Percentiles rank a stretch among this genome's conserved stretches.
These are phyloP conservation scores for Cadophora sp. DNA, from an alignment of 2,329 filamentous ascomycete species.

Conservation along the genomic window DNA sequence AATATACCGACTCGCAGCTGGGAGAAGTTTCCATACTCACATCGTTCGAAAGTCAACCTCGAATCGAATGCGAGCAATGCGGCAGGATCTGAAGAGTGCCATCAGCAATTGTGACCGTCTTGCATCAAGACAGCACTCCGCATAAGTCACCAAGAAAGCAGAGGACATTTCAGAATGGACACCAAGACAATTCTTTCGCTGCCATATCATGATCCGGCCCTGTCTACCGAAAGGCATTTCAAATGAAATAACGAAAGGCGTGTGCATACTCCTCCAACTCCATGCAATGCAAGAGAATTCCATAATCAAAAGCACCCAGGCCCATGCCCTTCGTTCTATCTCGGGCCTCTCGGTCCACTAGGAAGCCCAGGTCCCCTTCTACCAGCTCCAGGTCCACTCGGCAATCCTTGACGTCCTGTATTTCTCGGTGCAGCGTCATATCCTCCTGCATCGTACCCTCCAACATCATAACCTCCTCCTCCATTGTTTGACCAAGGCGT, in stretches of 20 bases:
- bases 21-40: not conserved
- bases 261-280: conserved; percentile 18
- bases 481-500: conserved; percentile 33
- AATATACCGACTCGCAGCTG: not conserved
- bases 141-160: not conserved
- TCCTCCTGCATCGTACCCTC: conserved; percentile 46
- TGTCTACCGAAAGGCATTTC: not conserved
- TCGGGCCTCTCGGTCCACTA: conserved; percentile 38
- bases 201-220: not conserved
- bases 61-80: not conserved
- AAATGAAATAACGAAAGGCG: conserved; percentile 1
- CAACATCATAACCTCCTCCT: conserved; percentile 47
- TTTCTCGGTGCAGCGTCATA: conserved; percentile 42
- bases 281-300: conserved; percentile 20
- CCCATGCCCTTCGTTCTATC: conserved; percentile 26
- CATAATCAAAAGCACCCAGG: conserved; percentile 15
- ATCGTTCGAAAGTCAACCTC: not conserved
- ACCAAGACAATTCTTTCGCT: not conserved
- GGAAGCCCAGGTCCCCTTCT: conserved; percentile 38
- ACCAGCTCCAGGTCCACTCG: conserved; percentile 50
- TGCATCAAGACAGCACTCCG: not conserved
- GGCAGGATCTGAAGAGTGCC: not conserved
- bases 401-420: conserved; percentile 51
- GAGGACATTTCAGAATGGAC: not conserved
- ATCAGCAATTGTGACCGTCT: not conserved